Conservation (phyloP, 2,329 filamentous ascomycete genomes). For the Fusarium azukiicola region DNA sequence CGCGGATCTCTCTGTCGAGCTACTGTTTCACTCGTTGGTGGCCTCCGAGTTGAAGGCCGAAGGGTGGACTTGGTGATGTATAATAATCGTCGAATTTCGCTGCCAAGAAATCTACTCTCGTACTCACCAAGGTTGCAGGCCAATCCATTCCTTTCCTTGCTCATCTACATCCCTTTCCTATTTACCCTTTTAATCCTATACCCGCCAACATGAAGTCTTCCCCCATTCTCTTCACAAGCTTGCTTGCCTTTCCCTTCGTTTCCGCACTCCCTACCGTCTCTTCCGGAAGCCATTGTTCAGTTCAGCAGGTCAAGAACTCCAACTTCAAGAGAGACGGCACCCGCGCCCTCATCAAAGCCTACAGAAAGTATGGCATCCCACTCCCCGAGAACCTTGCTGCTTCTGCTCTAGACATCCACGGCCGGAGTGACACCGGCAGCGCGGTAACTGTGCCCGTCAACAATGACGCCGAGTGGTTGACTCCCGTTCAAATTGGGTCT, state of each 20-base stretch:
- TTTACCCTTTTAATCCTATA: slow-evolving; percentile 6
- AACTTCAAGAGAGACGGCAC: slow-evolving; percentile 60
- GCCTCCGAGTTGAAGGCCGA: slow-evolving; percentile 4
- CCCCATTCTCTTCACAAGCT: slow-evolving; percentile 33
- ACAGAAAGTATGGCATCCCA: slow-evolving; percentile 61
- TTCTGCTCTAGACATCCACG: slow-evolving; percentile 44
- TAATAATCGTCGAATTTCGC: slow-evolving; percentile 8
- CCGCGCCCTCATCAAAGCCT: slow-evolving; percentile 57
- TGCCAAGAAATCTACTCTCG: slow-evolving; percentile 5
- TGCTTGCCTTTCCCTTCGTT: slow-evolving; percentile 35
- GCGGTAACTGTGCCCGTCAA: slow-evolving; percentile 55
- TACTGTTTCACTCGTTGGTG: slow-evolving; percentile 19
- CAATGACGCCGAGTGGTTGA: slow-evolving; percentile 63
- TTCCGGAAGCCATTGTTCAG: slow-evolving; percentile 39
- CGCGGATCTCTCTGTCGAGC: slow-evolving; percentile 8
- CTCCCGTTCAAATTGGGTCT: slow-evolving; percentile 66
- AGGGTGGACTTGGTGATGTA: neutral
- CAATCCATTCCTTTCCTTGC: neutral
- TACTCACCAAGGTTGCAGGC: slow-evolving; percentile 8
- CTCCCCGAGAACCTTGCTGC: slow-evolving; percentile 52
- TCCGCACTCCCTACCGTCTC: slow-evolving; percentile 30
- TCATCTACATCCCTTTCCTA: neutral
- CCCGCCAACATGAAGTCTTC: slow-evolving; percentile 31
- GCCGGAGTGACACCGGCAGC: slow-evolving; percentile 55
- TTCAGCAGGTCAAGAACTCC: slow-evolving; percentile 63